phyloP scores from a whole-genome alignment of 106 monocot genomes.

The Acanthochlamys bracteata region DNA sequence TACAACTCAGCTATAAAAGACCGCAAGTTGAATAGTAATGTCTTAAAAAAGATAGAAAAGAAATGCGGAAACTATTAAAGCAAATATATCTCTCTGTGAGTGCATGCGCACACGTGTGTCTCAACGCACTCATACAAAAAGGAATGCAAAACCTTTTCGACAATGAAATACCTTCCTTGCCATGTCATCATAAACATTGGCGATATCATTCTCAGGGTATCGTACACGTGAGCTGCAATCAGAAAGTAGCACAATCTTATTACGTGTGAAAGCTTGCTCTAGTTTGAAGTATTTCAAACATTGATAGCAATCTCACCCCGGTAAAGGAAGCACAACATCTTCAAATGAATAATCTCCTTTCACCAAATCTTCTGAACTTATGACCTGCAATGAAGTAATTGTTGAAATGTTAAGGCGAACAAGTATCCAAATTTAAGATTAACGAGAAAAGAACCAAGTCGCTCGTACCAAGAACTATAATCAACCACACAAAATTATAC shows the following conservation, averaged over 20 bases:
- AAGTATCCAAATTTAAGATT: neutral
- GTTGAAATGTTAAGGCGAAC: slow-evolving; percentile 8
- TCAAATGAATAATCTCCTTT: slow-evolving; percentile 63
- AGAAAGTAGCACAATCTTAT: slow-evolving; percentile 8
- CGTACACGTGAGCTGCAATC: slow-evolving; percentile 61
- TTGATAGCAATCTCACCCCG: slow-evolving; percentile 47
- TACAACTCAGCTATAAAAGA: no score
- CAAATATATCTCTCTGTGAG: no score
- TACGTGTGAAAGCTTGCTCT: neutral
- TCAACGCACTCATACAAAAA: no score
- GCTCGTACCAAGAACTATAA: no score
- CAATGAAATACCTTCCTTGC: slow-evolving; percentile 44
- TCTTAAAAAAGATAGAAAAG: no score
- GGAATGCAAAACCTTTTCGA: no score
- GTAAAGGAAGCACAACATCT: slow-evolving; percentile 96
- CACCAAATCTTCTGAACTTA: slow-evolving; percentile 55
- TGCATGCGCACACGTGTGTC: no score
- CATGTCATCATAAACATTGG: slow-evolving; percentile 57
- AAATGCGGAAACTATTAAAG: no score
- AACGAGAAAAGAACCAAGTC: no score
- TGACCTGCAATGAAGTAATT: slow-evolving; percentile 29
- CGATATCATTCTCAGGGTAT: slow-evolving; percentile 82
- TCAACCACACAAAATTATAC: no score
- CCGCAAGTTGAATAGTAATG: no score
- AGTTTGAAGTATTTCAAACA: neutral